Conservation (phyloP, 2,329 filamentous ascomycete genomes). For the Fusarium sterilihyphosum region DNA sequence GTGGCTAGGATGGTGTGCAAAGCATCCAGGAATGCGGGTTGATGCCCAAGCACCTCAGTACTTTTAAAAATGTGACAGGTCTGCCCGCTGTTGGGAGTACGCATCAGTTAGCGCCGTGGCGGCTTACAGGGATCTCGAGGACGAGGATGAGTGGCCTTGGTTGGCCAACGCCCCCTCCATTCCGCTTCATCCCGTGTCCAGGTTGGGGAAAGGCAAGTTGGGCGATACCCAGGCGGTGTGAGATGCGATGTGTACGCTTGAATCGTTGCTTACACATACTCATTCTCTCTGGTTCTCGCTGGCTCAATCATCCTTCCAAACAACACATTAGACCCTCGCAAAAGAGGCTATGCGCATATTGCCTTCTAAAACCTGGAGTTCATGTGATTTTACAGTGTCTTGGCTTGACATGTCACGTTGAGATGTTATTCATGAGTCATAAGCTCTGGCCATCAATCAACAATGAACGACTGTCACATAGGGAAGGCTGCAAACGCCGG, state of each 20-base stretch:
- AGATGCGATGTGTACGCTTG: background rate
- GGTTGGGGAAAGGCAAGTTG: background rate
- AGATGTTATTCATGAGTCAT: too few species aligned
- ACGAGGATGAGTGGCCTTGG: background rate
- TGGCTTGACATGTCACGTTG: too few species aligned
- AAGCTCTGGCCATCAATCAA: too few species aligned
- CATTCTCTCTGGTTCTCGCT: background rate
- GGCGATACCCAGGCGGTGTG: rapidly evolving
- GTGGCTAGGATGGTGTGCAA: too few species aligned
- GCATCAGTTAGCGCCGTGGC: background rate
- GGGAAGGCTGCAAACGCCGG: background rate
- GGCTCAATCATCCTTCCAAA: rapidly evolving
- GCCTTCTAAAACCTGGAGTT: too few species aligned
- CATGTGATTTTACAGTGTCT: too few species aligned
- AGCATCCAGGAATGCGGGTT: too few species aligned
- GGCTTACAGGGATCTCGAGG: background rate
- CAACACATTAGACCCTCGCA: too few species aligned
- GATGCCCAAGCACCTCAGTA: too few species aligned
- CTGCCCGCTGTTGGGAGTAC: background rate
- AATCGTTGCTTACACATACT: background rate
- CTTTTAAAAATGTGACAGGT: too few species aligned
- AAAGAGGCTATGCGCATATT: too few species aligned
- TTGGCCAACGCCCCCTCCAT: background rate
- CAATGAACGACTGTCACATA: background rate
- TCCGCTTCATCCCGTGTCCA: rapidly evolving